Base-by-base conservation (phyloP, 148 eudicot genomes). In the Chenopodium suecicum region DNA sequence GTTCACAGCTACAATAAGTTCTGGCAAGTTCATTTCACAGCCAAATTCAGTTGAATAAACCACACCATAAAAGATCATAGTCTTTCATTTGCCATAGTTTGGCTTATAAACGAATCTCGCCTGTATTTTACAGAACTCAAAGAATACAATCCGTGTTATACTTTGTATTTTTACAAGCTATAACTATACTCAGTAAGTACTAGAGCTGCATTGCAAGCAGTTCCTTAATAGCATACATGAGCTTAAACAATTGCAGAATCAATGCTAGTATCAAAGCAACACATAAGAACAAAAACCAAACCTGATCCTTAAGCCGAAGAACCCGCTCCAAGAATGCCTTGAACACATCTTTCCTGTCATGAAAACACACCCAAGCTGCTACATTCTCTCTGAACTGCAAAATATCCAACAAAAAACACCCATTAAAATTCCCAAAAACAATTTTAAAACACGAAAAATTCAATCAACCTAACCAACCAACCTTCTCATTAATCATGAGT, bases 401-500 rank as follows among this genome's bases (percentile, higher is more conserved):
- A 64, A 37, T 44, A 4, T 27, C 48, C 52, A 44, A 62, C 4
- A 27, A 47, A 69, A 22, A 72, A 71, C 9, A 52, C 5, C 7
- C 62, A 52, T 50, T 2, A 70, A 8, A 66, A 41, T 16, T 78
- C 37, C 29, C 22, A 56, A 58, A 44, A 58, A 23, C 10, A 27
- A 32, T 4, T 76, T 19, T 17, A 68, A 78, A 32, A 65, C 27
- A 23, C n/a, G 9, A 12, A 75, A 56, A 50, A 25, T n/a, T 14
- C 4, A 13, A 71, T 0, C 60, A 60, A 13, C 17, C 17, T 0
- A 37, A 46, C 13, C 2, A 64, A 76, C 74, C 19, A 85, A 95
- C 98, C 98, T 95, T 95, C 87, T 95, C 99, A 84, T 95, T 95
- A 81, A 95, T 87, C 99, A 95, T 95, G 60, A 94, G 91, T 31